A percentile compares a stretch with the other conserved stretches of the same genome.
phyloP scores from a whole-genome alignment of 2,329 filamentous ascomycete genomes.

The Xenosphaeropsis pyriputrescens region DNA sequence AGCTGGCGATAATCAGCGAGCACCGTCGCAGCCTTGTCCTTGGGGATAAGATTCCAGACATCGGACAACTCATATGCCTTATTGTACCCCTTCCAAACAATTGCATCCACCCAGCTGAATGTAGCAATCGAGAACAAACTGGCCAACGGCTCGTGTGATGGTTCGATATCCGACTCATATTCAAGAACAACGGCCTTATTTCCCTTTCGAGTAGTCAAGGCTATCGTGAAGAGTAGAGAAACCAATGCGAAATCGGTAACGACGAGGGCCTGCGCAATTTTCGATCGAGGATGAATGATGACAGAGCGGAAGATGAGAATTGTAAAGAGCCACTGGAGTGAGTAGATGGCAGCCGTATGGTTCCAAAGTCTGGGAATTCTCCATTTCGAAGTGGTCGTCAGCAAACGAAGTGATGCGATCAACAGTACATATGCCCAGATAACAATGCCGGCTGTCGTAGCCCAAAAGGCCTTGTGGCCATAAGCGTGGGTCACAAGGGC shows the following conservation, averaged over 20 bases:
- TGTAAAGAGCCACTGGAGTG: constrained; percentile 64
- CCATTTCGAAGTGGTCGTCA: constrained; percentile 48
- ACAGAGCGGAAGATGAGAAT: constrained; percentile 72
- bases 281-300: constrained; percentile 60
- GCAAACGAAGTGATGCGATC: constrained; percentile 60
- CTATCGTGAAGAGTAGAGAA: constrained; percentile 60
- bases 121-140: constrained; percentile 80
- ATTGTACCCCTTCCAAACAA: constrained; percentile 81
- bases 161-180: constrained; percentile 78
- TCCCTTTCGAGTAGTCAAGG: constrained; percentile 73
- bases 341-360: constrained; percentile 78
- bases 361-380: constrained; percentile 70
- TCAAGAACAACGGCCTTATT: constrained; percentile 82
- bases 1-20: constrained; percentile 72
- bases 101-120: constrained; percentile 80
- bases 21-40: constrained; percentile 73
- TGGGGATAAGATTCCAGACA: constrained; percentile 83
- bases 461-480: constrained; percentile 38
- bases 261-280: constrained; percentile 44
- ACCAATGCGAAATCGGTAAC: constrained; percentile 63
- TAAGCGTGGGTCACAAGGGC: constrained; percentile 47
- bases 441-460: constrained; percentile 50
- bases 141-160: constrained; percentile 73
- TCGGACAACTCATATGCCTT: constrained; percentile 68
- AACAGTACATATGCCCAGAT: constrained; percentile 72